Evolutionary conservation across 2,329 filamentous ascomycete genomes (phyloP).

Genomic region (Parafenestella ontariensis): DNA sequence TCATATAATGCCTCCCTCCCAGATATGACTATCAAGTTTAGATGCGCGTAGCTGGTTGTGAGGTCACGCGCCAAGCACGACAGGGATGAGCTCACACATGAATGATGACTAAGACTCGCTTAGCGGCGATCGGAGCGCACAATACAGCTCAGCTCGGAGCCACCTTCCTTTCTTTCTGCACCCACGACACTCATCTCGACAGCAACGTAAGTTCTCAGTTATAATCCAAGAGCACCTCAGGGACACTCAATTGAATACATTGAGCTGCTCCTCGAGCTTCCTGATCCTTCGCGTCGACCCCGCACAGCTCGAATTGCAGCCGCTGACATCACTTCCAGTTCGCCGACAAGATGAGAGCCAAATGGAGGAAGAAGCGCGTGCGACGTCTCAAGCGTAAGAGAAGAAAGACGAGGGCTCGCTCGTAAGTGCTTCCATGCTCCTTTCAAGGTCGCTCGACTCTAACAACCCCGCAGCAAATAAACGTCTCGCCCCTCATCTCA

Average conservation of each 20-base stretch:
- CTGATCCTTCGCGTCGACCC: constrained; percentile 10
- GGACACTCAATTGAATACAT: constrained; percentile 35
- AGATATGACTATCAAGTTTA: background rate
- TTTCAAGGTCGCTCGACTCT: constrained; percentile 7
- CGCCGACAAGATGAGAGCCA: constrained; percentile 79
- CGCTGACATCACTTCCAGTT: constrained; percentile 41
- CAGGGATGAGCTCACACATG: no score
- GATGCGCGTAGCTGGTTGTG: no score
- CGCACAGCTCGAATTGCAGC: constrained; percentile 19
- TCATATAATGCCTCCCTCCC: background rate
- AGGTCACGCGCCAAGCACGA: background rate
- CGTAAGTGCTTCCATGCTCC: constrained; percentile 66
- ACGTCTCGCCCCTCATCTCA: constrained; percentile 55
- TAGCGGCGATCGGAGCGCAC: constrained; percentile 39
- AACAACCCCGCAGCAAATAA: constrained; percentile 53
- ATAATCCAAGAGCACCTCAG: constrained; percentile 4
- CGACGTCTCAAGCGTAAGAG: constrained; percentile 99
- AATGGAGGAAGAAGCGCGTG: constrained; percentile 99
- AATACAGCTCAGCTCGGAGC: constrained; percentile 24
- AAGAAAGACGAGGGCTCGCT: constrained; percentile 99
- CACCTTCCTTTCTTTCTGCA: constrained; percentile 44
- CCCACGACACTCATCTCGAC: constrained; percentile 53
- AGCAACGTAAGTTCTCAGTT: constrained; percentile 48
- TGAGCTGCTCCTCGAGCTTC: constrained; percentile 8
- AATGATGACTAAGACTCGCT: background rate